Base-by-base conservation (phyloP, 331 rosid genomes). In the Acacia concinna region DNA sequence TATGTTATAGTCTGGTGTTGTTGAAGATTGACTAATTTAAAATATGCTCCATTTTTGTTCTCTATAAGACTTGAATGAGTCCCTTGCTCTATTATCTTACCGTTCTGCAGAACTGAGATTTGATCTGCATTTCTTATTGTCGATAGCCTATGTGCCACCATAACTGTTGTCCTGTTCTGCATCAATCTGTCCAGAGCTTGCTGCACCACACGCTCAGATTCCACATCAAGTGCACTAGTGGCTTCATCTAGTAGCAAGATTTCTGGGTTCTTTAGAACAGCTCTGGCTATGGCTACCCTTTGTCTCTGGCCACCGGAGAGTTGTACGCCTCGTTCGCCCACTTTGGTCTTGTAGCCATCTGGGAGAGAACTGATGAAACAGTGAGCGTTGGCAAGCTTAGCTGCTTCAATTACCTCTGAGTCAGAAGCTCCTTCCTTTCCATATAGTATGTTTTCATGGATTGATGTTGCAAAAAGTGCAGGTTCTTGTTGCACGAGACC, bases 401-500 rank as follows among this genome's bases (percentile, higher is more conserved):
- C 97, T 52, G 99, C 96, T 85, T 93, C 93, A 27, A 89, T 89
- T 17, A 91, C 98, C 82, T 93, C 99, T 20, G 92, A 85, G 77
- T 93, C 98, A 38, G 92, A 81, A 2, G 94, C 96, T 68, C 97
- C 99, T 78, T 93, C 98, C 68, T 84, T 96, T 65, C 99, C 98
- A 51, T 96, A 96, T 0, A 85, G 83, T 44, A 96, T 96, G 73
- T 96, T 96, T 82, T 93, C 99, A 47, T 86, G 90, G 25, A 96
- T 93, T 49, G 99, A 82, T 23, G 97, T 91, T 2, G 96, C 98
- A 35, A 96, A 96, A 32, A 91, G 98, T 8, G 99, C 97, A 1
- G 99, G 99, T 69, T 96, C 99, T 84, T 96, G 99, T 79, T 96
- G 99, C 63, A 93, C 99, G 0, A 96, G 90, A 38, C 99, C 98